Evolutionary conservation across 2,329 filamentous ascomycete species (phyloP).

Genomic region (Colletotrichum cereale): DNA sequence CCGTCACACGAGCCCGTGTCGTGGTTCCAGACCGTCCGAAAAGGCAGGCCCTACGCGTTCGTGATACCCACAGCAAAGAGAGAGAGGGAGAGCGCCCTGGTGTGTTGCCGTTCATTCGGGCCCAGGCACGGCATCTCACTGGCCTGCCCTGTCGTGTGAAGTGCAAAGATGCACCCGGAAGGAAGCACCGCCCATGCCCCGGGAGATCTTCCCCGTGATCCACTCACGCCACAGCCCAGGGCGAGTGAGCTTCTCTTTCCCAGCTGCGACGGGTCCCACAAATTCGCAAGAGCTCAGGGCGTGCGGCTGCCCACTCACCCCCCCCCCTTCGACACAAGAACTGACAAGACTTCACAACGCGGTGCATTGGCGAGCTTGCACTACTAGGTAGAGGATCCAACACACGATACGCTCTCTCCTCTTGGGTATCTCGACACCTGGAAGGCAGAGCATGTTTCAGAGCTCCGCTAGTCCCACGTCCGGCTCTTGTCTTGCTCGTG

Average conservation of each 20-base stretch:
- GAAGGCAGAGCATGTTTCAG: slow-evolving; percentile 2
- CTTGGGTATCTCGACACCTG: background rate
- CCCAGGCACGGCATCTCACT: background rate
- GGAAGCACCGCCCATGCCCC: slow-evolving; percentile 2
- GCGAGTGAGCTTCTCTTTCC: background rate
- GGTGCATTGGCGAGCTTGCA: background rate
- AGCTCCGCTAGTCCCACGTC: background rate
- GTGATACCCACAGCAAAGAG: background rate
- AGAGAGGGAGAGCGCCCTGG: too few species aligned
- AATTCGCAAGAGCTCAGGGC: slow-evolving; percentile 32
- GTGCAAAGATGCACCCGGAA: background rate
- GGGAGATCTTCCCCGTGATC: slow-evolving; percentile 38
- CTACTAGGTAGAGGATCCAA: background rate
- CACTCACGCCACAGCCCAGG: slow-evolving; percentile 26
- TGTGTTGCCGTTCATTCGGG: background rate
- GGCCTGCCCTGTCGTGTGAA: background rate
- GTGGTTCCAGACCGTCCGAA: background rate
- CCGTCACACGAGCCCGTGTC: background rate
- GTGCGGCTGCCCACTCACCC: background rate
- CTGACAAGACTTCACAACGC: background rate
- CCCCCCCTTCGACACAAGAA: background rate
- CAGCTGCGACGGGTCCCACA: background rate
- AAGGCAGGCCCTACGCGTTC: background rate
- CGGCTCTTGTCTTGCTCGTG: slow-evolving; percentile 9
- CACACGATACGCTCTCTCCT: background rate